Evolutionary conservation across 257 asterid species (phyloP), one percentile per base, ranked within the genome.

Genomic region (Solanum piurae): DNA sequence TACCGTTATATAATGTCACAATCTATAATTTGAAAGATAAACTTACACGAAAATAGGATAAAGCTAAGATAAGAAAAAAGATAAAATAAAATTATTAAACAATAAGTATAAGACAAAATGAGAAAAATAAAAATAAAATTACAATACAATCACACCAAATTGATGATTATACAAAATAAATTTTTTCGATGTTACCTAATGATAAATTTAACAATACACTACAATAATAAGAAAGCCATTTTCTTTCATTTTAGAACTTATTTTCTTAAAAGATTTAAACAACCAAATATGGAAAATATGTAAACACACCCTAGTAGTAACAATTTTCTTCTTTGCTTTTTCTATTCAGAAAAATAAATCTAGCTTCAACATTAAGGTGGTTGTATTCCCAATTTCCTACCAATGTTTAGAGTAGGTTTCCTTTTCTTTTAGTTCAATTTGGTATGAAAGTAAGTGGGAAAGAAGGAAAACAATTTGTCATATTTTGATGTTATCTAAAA

Each of bases 371-470:
- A 44, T 12, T 44, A 12, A 44, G 55, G 55, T 44, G 18, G 55
- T 44, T 12, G 55, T 44, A 44, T 12, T 44, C 55, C 55, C 55
- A 44, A 12, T 44, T 44, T 44, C 55, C 55, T 23, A 52, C 60
- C 23, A 52, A 52, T 71, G 42, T 16, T 5, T 13, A 13, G 12
- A 31, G 23, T 69, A 1, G 1, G 40, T 69, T 31, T 31, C 34
- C 40, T 31, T 14, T 69, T 69, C n/a, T 71, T 71, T 33, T 9
- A 16, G 42, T 71, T 69, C 12, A n/a, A 7, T 64, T 64, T 18
- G 46, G 46, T 73, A 73, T 73, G 27, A 34, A 20, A 73, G 27
- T 72, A 73, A 73, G 46, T 71, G 79, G 42, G 79, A 71, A 71
- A 31, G 12, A 71, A 31, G 79, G 79, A 71, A 71, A 69, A 31